Conservation (phyloP, 208 protist genomes). For the Blechomonas ayalai region DNA sequence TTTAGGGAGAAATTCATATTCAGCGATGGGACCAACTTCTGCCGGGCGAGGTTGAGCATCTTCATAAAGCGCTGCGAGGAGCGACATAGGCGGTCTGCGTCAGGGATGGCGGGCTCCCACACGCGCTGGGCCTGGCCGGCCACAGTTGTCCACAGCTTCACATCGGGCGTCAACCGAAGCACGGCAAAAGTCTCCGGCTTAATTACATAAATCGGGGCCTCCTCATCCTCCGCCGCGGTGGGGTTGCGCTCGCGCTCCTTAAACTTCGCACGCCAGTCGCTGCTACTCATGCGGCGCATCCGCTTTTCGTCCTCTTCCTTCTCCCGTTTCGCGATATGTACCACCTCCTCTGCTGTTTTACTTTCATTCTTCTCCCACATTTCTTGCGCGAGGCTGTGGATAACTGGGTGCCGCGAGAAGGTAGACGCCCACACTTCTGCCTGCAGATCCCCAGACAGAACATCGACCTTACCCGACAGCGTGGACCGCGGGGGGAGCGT, state of each 20-base stretch:
- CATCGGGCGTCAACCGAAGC: constrained; percentile 65
- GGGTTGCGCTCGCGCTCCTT: constrained; percentile 80
- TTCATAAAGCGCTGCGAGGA: constrained; percentile 65
- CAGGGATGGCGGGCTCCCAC: constrained; percentile 66
- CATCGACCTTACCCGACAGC: constrained; percentile 59
- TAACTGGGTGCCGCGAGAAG: constrained; percentile 67
- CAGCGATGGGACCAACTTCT: constrained; percentile 81
- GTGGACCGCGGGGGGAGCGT: constrained; percentile 67
- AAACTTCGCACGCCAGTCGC: constrained; percentile 82
- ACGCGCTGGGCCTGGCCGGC: constrained; percentile 64
- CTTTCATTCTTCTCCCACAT: constrained; percentile 75
- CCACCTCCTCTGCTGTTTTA: constrained; percentile 64
- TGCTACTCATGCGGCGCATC: constrained; percentile 87
- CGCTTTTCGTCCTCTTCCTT: constrained; percentile 80
- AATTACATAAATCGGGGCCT: constrained; percentile 75
- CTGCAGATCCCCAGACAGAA: constrained; percentile 61
- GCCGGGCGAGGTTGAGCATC: constrained; percentile 77
- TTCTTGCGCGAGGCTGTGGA: constrained; percentile 74
- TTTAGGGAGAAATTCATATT: constrained; percentile 88
- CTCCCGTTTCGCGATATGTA: constrained; percentile 56
- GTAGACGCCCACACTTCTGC: constrained; percentile 68
- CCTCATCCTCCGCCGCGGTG: constrained; percentile 65
- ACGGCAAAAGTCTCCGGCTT: constrained; percentile 77
- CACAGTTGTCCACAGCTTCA: constrained; percentile 68
- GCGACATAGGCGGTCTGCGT: constrained; percentile 62